A percentile compares a stretch with the other conserved stretches of the same genome.
These are phyloP conservation scores for Aristolochia contorta DNA, from an alignment of 164 flowering plant species.

Conservation along the genomic window DNA sequence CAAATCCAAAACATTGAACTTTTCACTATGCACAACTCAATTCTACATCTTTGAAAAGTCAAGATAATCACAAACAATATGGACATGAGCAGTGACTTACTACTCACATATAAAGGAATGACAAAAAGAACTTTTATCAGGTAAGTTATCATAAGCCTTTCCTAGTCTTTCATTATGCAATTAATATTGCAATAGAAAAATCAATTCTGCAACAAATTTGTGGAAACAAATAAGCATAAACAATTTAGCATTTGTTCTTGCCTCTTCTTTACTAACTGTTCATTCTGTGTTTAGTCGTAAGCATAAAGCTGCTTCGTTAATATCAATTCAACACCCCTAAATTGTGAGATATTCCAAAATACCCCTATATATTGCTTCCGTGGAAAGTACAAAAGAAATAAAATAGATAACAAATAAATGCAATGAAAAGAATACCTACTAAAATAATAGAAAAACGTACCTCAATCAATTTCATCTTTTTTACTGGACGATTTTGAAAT, in stretches of 20 bases:
- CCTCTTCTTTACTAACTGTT: no score
- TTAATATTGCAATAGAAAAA: not conserved
- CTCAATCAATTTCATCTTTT: slow-evolving; percentile 84
- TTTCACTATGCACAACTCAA: no score
- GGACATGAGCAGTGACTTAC: not conserved
- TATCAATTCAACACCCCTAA: no score
- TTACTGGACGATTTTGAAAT: slow-evolving; percentile 74
- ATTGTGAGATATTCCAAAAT: no score
- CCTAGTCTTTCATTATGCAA: not conserved
- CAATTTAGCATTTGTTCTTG: not conserved
- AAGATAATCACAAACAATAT: slow-evolving; percentile 20
- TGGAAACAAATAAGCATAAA: not conserved
- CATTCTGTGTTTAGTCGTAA: no score
- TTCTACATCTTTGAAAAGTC: slow-evolving; percentile 57
- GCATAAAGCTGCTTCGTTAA: no score
- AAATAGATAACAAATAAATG: no score
- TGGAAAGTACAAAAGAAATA: no score
- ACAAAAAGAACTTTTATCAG: not conserved
- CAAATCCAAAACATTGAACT: no score
- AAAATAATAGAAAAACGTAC: slow-evolving; percentile 23
- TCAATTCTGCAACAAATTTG: not conserved
- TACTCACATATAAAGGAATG: not conserved
- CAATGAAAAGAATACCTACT: no score
- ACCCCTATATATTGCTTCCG: no score
- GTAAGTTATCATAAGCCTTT: no score